These are phyloP conservation scores for Leucocoprinus leucothites DNA, from an alignment of 768 basidiomycete species.

Conservation along the genomic window DNA sequence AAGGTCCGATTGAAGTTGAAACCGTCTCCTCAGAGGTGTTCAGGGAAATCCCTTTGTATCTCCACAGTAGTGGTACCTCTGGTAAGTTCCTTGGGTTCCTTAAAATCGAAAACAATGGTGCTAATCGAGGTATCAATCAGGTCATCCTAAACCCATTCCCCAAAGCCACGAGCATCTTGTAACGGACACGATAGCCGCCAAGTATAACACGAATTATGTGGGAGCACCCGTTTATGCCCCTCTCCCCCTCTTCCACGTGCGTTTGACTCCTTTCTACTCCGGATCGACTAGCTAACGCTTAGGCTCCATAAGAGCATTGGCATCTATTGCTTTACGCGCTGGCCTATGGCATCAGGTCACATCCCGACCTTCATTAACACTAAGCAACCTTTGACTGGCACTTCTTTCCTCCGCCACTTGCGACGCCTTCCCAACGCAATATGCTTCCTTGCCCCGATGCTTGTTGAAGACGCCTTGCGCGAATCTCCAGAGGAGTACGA, in stretches of 20 bases:
- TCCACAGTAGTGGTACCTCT: no score
- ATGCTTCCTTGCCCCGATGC: conserved; percentile 15
- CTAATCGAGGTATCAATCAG: conserved; percentile 7
- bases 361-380: conserved; percentile 12
- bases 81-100: no score
- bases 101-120: no score
- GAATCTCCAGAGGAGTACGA: conserved; percentile 4
- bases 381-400: conserved; percentile 13
- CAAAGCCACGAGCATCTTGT: conserved; percentile 14
- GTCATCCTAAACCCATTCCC: conserved; percentile 21
- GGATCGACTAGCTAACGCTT: no score
- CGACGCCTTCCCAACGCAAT: conserved; percentile 8
- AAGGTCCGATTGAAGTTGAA: not conserved
- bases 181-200: not conserved
- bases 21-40: conserved; percentile 2
- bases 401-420: conserved; percentile 15
- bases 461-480: conserved; percentile 18
- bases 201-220: conserved; percentile 5
- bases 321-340: conserved; percentile 12
- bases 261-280: not conserved
- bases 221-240: conserved; percentile 15
- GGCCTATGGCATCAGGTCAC: conserved; percentile 9
- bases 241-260: conserved; percentile 21
- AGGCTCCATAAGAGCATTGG: conserved; percentile 13
- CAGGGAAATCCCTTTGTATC: no score